phyloP scores from a whole-genome alignment of 352 stramenopile genomes.

The Phytophthora sp. region DNA sequence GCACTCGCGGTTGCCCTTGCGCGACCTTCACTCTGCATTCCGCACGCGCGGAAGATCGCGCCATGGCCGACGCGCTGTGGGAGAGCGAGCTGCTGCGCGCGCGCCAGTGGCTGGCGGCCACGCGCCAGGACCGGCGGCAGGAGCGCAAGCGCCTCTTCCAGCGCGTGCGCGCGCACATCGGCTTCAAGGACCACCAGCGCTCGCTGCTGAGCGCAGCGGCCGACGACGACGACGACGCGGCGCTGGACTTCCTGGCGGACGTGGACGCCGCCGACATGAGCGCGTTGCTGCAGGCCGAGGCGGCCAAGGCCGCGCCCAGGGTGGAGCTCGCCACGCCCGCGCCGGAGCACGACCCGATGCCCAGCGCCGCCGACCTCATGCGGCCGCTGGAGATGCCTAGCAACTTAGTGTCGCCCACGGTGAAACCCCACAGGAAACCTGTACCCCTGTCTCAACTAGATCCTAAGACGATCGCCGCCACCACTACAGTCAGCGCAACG shows the following conservation, averaged over 20 bases:
- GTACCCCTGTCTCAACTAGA: constrained; percentile 26
- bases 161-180: constrained; percentile 46
- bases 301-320: constrained; percentile 1
- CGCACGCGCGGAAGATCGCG: constrained; percentile 2
- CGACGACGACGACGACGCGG: constrained; percentile 38
- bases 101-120: constrained; percentile 37
- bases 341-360: not conserved
- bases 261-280: constrained; percentile 63
- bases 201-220: constrained; percentile 31
- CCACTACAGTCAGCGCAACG: constrained; percentile 12
- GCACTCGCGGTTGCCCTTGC: not conserved
- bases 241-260: constrained; percentile 62
- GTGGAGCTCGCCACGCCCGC: not conserved
- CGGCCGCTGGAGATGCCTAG: constrained; percentile 42
- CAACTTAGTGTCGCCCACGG: constrained; percentile 25
- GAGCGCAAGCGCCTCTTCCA: constrained; percentile 24
- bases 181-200: constrained; percentile 45
- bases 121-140: constrained; percentile 16
- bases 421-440: constrained; percentile 14
- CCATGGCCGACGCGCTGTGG: constrained; percentile 44
- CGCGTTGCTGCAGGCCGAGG: constrained; percentile 51
- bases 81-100: constrained; percentile 51
- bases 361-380: constrained; percentile 18
- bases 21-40: constrained; percentile 29
- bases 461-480: constrained; percentile 13